Evolutionary conservation across 2,329 filamentous ascomycete genomes (phyloP).

Genomic region (Myriosclerotinia curreyana): DNA sequence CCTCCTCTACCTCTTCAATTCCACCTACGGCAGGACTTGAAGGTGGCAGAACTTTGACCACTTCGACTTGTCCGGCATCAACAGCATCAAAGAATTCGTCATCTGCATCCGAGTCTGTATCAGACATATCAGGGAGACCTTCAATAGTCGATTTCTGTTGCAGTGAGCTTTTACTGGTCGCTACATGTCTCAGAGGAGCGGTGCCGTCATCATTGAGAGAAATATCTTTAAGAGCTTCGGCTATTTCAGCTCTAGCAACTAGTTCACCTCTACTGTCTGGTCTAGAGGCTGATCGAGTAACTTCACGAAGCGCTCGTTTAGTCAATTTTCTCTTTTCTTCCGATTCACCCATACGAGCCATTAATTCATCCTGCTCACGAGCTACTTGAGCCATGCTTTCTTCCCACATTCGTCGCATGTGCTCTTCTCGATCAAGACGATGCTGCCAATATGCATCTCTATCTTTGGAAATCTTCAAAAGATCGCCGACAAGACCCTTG

Average conservation of each 20-base stretch:
- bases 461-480: conserved; percentile 88
- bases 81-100: conserved; percentile 98
- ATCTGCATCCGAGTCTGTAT: conserved; percentile 73
- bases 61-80: conserved; percentile 85
- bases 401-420: conserved; percentile 95
- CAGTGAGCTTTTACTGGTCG: conserved; percentile 45
- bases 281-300: conserved; percentile 62
- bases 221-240: conserved; percentile 40
- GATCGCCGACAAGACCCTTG: conserved; percentile 77
- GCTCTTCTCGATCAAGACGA: conserved; percentile 82
- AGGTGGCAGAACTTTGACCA: conserved; percentile 61
- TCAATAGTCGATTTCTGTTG: conserved; percentile 66
- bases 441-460: conserved; percentile 98
- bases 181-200: conserved; percentile 41
- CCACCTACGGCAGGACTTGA: conserved; percentile 36
- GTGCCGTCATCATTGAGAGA: conserved; percentile 41
- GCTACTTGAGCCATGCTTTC: conserved; percentile 99
- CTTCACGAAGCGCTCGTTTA: conserved; percentile 84
- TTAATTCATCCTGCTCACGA: conserved; percentile 86
- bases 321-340: conserved; percentile 87
- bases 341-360: conserved; percentile 81
- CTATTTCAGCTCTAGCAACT: conserved; percentile 33
- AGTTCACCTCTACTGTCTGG: conserved; percentile 33
- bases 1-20: conserved; percentile 44
- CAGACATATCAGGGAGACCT: conserved; percentile 65